These are phyloP conservation scores for Epichloe uncinata DNA, from an alignment of 2,329 filamentous ascomycete genomes.

Conservation along the genomic window DNA sequence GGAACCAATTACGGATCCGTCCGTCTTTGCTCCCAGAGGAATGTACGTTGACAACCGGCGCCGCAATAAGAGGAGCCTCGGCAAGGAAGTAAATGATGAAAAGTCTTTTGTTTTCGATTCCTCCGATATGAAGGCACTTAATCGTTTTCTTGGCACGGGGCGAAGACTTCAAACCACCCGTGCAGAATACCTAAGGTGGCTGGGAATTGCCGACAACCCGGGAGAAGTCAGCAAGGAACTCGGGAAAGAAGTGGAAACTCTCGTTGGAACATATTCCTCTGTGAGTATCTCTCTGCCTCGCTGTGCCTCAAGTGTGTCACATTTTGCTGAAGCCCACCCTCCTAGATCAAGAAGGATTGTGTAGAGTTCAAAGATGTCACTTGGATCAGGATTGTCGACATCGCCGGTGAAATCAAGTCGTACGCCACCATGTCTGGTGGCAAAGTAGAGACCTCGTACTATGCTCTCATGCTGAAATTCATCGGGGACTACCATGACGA, in stretches of 20 bases:
- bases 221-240: not conserved
- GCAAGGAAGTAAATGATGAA: not conserved
- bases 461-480: not conserved
- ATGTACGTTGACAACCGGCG: slow-evolving; percentile 1
- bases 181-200: not conserved
- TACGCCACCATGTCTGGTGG: not conserved
- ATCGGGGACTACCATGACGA: not conserved
- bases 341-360: not conserved
- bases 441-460: not conserved
- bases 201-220: not conserved
- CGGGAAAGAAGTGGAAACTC: not conserved
- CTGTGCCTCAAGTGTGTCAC: too few species aligned
- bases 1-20: not conserved
- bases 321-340: not conserved
- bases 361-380: not conserved
- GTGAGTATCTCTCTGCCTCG: not conserved
- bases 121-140: not conserved
- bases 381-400: not conserved
- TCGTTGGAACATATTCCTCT: not conserved
- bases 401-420: not conserved
- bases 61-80: too few species aligned
- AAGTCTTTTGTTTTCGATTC: not conserved
- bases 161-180: not conserved
- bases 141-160: not conserved
- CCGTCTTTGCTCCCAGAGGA: not conserved